Base-by-base conservation (phyloP, 2,329 filamentous ascomycete species). In the Aspergillus floridensis region DNA sequence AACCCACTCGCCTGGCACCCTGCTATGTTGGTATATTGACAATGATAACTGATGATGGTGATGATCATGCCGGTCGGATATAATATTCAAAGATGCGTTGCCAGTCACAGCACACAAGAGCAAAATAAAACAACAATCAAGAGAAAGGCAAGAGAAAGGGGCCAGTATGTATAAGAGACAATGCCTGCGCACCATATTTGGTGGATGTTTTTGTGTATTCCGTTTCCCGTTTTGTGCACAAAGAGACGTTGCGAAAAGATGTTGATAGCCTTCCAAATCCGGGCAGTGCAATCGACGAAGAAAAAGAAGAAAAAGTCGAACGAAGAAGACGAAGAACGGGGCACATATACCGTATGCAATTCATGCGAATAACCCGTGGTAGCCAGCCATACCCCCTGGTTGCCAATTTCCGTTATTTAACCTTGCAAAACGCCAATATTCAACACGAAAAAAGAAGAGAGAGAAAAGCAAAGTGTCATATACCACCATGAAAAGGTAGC, bases 21-120 rank as follows among this genome's bases (percentile, higher is more conserved):
- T 68, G 66, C 66, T 68, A 68, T 67, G 66, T 65, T 68, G 66
- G 66, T 68, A 68, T 68, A 67, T 65, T 61, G 63, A 64, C 62
- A 62, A 65, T 65, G 61, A 64, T 63, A 12, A 53, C 29, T 60
- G 53, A 62, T 51, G 24, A 61, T 57, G 50, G 41, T 52, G 50
- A 54, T 59, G 61, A 60, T 64, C 60, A 63, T 64, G 63, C 63
- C 58, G 58, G 59, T 61, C 56, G 58, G 52, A 66, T 62, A 61
- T 63, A 60, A 61, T 65, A 47, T 49, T 61, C 59, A 63, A 59
- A 58, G 64, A 62, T 62, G 54, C 62, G 60, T 57, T 61, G 54
- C 59, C 57, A 56, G 56, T 51, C 59, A 59, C 55, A 59, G 31
- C 57, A 44, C 38, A 44, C 38, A 44, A 19, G 38, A n/a, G 16